These are phyloP conservation scores for Zelonia costaricensis DNA, from an alignment of 208 protist genomes.

Conservation along the genomic window DNA sequence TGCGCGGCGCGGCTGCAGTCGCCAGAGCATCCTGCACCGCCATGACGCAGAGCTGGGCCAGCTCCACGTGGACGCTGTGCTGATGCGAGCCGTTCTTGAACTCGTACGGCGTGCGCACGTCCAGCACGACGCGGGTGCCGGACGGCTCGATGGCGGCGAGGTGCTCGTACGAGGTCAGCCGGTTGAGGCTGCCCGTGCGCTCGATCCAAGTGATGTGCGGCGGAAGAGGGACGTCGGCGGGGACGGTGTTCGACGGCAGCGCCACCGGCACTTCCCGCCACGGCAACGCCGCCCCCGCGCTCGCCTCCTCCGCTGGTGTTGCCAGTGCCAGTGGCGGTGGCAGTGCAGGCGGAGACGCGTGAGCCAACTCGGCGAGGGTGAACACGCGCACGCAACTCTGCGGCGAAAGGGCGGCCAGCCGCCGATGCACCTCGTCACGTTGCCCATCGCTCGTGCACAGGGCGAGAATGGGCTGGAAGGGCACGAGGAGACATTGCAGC, in stretches of 20 bases:
- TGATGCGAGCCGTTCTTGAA: conserved; percentile 83
- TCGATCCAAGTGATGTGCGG: conserved; percentile 9
- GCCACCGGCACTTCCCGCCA: conserved; percentile 14
- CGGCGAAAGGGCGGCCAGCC: conserved; percentile 42
- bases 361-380: conserved; percentile 41
- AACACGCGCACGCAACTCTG: conserved; percentile 29
- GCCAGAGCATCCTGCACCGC: conserved; percentile 36
- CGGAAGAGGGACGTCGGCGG: conserved; percentile 6
- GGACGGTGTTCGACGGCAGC: not conserved
- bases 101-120: conserved; percentile 81
- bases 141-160: conserved; percentile 11
- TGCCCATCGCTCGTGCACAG: conserved; percentile 39
- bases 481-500: conserved; percentile 74
- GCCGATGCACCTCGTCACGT: conserved; percentile 20
- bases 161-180: conserved; percentile 16
- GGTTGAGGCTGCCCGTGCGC: conserved; percentile 4
- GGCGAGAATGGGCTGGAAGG: conserved; percentile 55
- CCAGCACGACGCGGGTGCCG: conserved; percentile 45
- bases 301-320: not conserved
- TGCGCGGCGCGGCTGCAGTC: not conserved
- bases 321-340: not conserved
- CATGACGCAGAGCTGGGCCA: conserved; percentile 60
- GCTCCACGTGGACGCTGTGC: conserved; percentile 59
- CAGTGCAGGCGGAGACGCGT: not conserved
- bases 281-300: not conserved